phyloP scores from a whole-genome alignment of 2,329 filamentous ascomycete species.

The Fusarium sp. region DNA sequence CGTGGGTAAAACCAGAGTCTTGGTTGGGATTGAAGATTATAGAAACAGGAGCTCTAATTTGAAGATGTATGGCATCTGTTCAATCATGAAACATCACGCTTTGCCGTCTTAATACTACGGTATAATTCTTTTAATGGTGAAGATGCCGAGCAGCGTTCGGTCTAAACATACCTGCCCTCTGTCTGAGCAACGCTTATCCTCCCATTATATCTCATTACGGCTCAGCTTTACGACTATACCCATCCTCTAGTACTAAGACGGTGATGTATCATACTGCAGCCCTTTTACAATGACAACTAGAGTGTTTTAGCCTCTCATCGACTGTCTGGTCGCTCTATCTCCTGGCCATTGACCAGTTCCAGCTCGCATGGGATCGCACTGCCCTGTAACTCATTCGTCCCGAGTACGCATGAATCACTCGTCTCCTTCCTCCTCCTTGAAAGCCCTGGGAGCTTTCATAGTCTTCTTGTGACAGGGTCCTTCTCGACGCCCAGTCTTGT shows the following conservation, averaged over 20 bases:
- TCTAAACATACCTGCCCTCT: not conserved
- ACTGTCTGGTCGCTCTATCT: not conserved
- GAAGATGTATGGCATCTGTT: not conserved
- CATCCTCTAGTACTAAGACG: not conserved
- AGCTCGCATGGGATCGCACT: not conserved
- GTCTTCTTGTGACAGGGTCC: not conserved
- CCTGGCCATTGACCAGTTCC: not conserved
- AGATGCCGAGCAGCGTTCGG: not conserved
- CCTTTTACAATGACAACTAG: not conserved
- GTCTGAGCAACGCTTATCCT: not conserved
- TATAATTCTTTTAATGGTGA: not conserved
- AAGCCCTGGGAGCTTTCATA: not conserved
- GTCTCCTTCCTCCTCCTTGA: not conserved
- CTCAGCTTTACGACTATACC: not conserved
- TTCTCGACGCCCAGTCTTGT: not conserved
- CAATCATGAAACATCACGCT: not conserved
- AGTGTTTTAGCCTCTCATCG: not conserved
- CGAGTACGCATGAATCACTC: not conserved
- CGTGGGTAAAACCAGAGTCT: conserved; percentile 8
- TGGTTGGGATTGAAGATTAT: conserved; percentile 4
- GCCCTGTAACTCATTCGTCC: not conserved
- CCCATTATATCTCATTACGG: not conserved
- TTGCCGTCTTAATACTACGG: not conserved
- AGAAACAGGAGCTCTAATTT: conserved; percentile 6
- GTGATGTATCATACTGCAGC: not conserved